These are phyloP conservation scores for Leccinum sublutescens DNA, from an alignment of 768 basidiomycete species.

Conservation along the genomic window DNA sequence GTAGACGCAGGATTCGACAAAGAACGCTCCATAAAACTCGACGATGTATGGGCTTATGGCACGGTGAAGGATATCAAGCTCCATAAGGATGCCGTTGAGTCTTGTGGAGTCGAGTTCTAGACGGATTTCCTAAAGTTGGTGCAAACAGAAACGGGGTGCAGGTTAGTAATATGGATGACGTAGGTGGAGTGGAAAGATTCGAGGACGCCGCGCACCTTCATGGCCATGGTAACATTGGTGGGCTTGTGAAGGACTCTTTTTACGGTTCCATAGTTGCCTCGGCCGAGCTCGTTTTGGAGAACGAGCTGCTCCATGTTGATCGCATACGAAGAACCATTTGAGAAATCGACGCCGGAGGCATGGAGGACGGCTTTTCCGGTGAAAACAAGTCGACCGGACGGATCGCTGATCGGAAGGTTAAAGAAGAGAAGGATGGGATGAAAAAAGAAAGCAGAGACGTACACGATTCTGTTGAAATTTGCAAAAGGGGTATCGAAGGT, in stretches of 20 bases:
- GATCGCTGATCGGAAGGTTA: conserved; percentile 58
- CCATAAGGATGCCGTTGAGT: conserved; percentile 96
- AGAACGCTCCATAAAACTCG: conserved; percentile 99
- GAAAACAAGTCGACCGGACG: conserved; percentile 94
- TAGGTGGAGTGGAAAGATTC: neutral
- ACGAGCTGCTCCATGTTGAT: conserved; percentile 95
- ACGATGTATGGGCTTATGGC: conserved; percentile 90
- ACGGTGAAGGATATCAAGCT: conserved; percentile 95
- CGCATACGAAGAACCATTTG: conserved; percentile 82
- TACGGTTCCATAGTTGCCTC: conserved; percentile 97
- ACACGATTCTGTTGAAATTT: conserved; percentile 95
- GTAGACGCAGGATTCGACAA: conserved; percentile 99
- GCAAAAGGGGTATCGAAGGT: conserved; percentile 78
- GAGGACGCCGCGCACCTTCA: conserved; percentile 74
- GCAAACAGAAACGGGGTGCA: conserved; percentile 1
- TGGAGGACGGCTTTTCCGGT: conserved; percentile 90
- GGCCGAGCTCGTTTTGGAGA: conserved; percentile 90
- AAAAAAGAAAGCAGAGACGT: conserved; percentile 35
- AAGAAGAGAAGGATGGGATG: conserved; percentile 1
- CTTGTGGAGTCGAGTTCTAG: conserved; percentile 92
- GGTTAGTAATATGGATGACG: conserved; percentile 10
- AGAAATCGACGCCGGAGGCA: conserved; percentile 85
- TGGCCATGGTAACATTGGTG: conserved; percentile 95
- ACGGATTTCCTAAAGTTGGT: conserved; percentile 79
- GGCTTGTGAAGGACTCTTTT: conserved; percentile 94